Conservation (phyloP, 768 basidiomycete genomes). For the Mycena polygramma region DNA sequence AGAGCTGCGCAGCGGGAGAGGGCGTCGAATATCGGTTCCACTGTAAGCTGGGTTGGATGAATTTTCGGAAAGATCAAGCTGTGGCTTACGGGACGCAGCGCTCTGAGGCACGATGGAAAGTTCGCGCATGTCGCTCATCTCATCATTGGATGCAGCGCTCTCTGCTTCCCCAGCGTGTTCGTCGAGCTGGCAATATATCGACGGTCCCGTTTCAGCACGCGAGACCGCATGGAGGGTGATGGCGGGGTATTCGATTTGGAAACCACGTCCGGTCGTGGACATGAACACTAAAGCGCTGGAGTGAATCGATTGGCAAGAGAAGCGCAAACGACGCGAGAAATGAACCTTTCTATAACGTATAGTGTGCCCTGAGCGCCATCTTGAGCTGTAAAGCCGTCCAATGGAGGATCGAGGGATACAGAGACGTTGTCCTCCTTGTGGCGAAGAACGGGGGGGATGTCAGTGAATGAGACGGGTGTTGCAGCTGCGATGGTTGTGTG, state of each 20-base stretch:
- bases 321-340: constrained; percentile 28
- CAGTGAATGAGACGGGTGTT: constrained; percentile 86
- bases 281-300: constrained; percentile 83
- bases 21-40: constrained; percentile 89
- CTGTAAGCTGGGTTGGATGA: constrained; percentile 51
- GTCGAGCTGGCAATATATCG: constrained; percentile 95
- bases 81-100: constrained; percentile 68
- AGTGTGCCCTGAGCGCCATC: constrained; percentile 74
- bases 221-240: constrained; percentile 96
- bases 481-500: constrained; percentile 76
- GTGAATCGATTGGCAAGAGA: constrained; percentile 21
- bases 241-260: constrained; percentile 88
- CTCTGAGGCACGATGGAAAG: constrained; percentile 80
- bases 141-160: constrained; percentile 47
- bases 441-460: constrained; percentile 87
- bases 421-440: constrained; percentile 81
- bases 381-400: constrained; percentile 68
- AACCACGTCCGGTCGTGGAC: constrained; percentile 75
- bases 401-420: constrained; percentile 75
- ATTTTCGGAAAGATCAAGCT: constrained; percentile 19
- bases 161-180: constrained; percentile 62
- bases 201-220: constrained; percentile 72
- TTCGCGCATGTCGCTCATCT: constrained; percentile 76
- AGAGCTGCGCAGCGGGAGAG: constrained; percentile 87
- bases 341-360: constrained; percentile 88